A percentile compares a stretch with the other conserved stretches of the same genome.
Conservation (phyloP, 148 eudicot genomes). For the Suaeda aralocaspica region DNA sequence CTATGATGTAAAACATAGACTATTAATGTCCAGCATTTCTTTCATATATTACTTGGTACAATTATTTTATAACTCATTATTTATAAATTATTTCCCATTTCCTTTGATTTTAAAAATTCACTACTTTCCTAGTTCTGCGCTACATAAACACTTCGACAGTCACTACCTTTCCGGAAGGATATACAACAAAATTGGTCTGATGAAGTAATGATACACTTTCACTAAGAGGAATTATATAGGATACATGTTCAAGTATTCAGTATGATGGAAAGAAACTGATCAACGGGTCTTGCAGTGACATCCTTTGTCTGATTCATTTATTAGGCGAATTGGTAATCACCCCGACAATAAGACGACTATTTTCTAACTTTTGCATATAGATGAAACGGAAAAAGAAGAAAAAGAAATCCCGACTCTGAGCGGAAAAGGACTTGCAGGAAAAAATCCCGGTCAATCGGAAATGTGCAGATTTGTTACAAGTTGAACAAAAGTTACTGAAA, state of each 20-base stretch:
- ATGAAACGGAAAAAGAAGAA: too few relatives aligned
- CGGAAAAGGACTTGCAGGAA: too few relatives aligned
- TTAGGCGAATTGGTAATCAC: not conserved
- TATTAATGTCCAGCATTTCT: too few relatives aligned
- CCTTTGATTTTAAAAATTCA: not conserved
- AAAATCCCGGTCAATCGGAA: too few relatives aligned
- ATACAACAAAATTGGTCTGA: not conserved
- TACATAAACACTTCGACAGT: not conserved
- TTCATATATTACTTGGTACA: too few relatives aligned
- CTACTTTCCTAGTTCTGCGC: not conserved
- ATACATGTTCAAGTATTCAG: not conserved
- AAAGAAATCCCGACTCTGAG: too few relatives aligned
- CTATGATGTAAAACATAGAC: too few relatives aligned
- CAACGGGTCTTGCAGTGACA: not conserved
- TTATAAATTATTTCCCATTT: too few relatives aligned
- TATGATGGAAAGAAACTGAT: slow-evolving; percentile 1
- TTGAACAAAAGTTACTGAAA: not conserved
- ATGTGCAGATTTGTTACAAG: too few relatives aligned
- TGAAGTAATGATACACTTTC: not conserved
- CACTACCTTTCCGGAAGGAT: not conserved
- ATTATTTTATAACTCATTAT: too few relatives aligned
- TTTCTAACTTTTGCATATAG: too few relatives aligned
- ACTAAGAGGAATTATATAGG: not conserved
- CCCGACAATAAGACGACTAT: too few relatives aligned
- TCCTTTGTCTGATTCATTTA: not conserved